These are phyloP conservation scores for Aspergillus ustus DNA, from an alignment of 2,329 filamentous ascomycete genomes.

Conservation along the genomic window DNA sequence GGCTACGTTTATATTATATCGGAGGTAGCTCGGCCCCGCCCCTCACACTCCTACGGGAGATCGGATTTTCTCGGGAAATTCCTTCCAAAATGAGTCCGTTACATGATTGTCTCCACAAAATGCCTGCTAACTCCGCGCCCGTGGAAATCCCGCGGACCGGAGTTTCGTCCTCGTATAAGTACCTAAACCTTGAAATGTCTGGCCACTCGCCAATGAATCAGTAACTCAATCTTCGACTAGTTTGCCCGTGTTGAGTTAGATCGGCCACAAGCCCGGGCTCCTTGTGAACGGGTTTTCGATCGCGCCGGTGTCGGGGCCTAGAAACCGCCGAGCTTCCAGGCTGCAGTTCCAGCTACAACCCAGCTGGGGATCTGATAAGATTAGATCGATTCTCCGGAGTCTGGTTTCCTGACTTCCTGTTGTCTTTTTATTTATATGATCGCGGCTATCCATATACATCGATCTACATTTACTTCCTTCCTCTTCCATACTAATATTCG, in stretches of 20 bases:
- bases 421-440: too few relatives aligned
- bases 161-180: background rate
- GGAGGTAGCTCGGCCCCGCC: background rate
- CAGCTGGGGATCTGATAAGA: constrained; percentile 6
- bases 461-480: too few relatives aligned
- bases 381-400: background rate
- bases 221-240: background rate
- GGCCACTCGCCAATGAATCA: background rate
- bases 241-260: background rate
- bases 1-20: too few relatives aligned
- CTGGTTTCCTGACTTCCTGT: background rate
- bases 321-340: background rate
- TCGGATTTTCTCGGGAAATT: background rate
- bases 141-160: background rate
- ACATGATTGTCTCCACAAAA: too few relatives aligned
- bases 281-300: too few relatives aligned
- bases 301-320: background rate
- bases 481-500: too few relatives aligned
- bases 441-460: too few relatives aligned
- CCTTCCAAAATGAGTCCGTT: too few relatives aligned
- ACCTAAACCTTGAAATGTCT: background rate
- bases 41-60: background rate
- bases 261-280: background rate
- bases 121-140: background rate
- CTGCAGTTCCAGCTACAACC: too few relatives aligned